Percentiles rank a stretch among this genome's conserved stretches.
These are phyloP conservation scores for Apiotrichum brassicae DNA, from an alignment of 1,284 basidiomycete species.

Conservation along the genomic window DNA sequence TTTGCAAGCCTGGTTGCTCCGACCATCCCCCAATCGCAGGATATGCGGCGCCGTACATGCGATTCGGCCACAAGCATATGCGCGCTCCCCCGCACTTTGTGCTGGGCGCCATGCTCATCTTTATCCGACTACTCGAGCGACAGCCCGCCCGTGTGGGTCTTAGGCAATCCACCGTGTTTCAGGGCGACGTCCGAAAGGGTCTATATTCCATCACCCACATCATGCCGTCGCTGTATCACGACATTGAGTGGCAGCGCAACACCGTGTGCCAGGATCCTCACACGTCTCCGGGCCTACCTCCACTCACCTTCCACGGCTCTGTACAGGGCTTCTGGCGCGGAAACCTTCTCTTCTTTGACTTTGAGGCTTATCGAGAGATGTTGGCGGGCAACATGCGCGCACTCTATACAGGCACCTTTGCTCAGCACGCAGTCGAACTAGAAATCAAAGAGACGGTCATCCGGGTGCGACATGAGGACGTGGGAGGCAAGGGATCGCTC, in stretches of 20 bases:
- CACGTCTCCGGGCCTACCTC: conserved; percentile 46
- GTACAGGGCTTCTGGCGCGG: conserved; percentile 52
- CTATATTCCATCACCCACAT: conserved; percentile 30
- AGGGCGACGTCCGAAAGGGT: conserved; percentile 13
- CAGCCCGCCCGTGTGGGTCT: conserved; percentile 33
- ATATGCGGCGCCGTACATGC: conserved; percentile 32
- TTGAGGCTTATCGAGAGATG: conserved; percentile 51
- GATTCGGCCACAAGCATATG: conserved; percentile 40
- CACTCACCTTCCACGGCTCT: conserved; percentile 43
- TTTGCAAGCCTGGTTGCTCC: conserved; percentile 25
- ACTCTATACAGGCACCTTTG: conserved; percentile 45
- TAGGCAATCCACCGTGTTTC: conserved; percentile 21
- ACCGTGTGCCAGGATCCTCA: conserved; percentile 47
- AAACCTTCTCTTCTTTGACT: conserved; percentile 52
- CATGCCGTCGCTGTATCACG: conserved; percentile 39
- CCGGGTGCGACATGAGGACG: conserved; percentile 34
- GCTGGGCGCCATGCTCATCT: conserved; percentile 31
- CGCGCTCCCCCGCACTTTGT: conserved; percentile 36
- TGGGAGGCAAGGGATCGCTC: conserved; percentile 39
- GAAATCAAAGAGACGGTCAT: conserved; percentile 43
- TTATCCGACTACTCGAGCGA: conserved; percentile 35
- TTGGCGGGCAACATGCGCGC: conserved; percentile 47
- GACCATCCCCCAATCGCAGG: conserved; percentile 20
- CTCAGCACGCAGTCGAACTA: conserved; percentile 39
- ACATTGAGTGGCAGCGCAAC: conserved; percentile 46